phyloP scores from a whole-genome alignment of 139 green algal species.

The Ulvella scutata region DNA sequence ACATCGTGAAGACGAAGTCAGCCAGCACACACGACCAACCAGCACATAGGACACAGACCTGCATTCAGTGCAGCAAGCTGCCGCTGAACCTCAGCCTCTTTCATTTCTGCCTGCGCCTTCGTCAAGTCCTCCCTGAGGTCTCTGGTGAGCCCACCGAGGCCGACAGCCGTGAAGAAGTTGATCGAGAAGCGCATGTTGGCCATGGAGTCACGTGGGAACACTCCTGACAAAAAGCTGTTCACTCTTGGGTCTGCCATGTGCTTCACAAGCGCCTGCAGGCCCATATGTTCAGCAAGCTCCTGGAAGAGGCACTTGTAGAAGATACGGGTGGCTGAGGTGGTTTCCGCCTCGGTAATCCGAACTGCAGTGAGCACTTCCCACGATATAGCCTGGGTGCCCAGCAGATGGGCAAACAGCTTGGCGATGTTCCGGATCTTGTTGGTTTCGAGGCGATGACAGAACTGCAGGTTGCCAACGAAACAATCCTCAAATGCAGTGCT shows the following conservation, averaged over 20 bases:
- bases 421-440: conserved; percentile 99
- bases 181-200: conserved; percentile 94
- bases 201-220: conserved; percentile 63
- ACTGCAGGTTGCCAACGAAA: conserved; percentile 84
- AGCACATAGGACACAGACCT: too few relatives aligned
- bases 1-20: too few relatives aligned
- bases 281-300: conserved; percentile 85
- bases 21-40: too few relatives aligned
- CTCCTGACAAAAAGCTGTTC: conserved; percentile 34
- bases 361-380: conserved; percentile 77
- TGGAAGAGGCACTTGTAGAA: conserved; percentile 99
- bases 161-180: conserved; percentile 99
- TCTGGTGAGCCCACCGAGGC: conserved; percentile 91
- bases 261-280: conserved; percentile 71
- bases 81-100: not conserved
- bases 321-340: conserved; percentile 89
- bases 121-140: conserved; percentile 68
- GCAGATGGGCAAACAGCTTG: conserved; percentile 89
- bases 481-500: conserved; percentile 64
- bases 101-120: not conserved
- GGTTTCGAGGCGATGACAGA: conserved; percentile 96
- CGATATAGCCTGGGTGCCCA: conserved; percentile 71
- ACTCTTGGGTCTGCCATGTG: conserved; percentile 58
- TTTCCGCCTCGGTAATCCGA: conserved; percentile 92
- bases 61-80: too few relatives aligned